phyloP scores from a whole-genome alignment of 2,329 filamentous ascomycete genomes.

The Ceratocystis cubensis region DNA sequence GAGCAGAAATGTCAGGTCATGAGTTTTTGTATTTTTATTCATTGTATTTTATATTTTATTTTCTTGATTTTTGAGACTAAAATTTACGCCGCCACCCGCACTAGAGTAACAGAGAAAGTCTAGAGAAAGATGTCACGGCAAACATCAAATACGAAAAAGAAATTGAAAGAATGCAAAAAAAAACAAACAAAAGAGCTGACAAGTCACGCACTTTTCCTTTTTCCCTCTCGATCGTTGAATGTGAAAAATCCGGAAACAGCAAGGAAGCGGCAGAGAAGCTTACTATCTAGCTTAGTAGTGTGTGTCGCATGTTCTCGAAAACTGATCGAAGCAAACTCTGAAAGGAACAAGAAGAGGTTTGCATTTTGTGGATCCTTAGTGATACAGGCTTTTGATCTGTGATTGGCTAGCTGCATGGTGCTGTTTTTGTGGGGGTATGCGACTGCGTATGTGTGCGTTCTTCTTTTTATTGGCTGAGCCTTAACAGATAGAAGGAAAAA shows the following conservation, averaged over 20 bases:
- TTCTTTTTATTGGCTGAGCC: background rate
- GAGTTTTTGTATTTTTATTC: background rate
- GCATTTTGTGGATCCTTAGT: background rate
- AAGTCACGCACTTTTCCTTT: background rate
- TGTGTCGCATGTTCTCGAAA: conserved; percentile 14
- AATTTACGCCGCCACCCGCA: background rate
- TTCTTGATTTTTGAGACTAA: no score
- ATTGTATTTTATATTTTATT: no score
- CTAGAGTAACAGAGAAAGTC: background rate
- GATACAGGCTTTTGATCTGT: background rate
- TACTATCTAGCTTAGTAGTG: conserved; percentile 1
- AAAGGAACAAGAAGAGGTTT: conserved; percentile 4
- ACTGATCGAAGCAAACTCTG: conserved; percentile 11
- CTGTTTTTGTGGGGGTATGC: background rate
- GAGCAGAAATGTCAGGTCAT: background rate
- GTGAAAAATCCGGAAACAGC: background rate
- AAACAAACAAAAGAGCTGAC: background rate
- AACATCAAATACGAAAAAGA: background rate
- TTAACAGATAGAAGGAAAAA: no score
- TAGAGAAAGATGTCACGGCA: background rate
- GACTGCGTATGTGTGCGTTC: background rate
- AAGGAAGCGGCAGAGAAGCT: conserved; percentile 10
- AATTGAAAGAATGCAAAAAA: background rate
- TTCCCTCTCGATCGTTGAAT: background rate
- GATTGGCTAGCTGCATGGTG: background rate